Base-by-base conservation (phyloP, 352 stramenopile species). In the Pythium pyrilobum region DNA sequence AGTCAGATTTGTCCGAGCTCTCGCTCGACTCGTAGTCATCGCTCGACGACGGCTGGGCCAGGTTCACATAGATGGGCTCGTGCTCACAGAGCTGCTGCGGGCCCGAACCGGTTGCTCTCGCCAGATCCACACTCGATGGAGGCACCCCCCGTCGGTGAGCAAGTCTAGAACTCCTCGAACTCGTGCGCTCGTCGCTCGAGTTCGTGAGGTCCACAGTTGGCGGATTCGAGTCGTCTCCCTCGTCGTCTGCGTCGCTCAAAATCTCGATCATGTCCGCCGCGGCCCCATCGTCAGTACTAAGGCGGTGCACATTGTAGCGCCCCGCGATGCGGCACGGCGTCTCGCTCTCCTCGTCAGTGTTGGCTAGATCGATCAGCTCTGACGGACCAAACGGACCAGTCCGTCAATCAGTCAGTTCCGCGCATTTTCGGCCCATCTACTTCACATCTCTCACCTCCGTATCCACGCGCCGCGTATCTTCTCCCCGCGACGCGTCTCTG, bases 21-120 rank as follows among this genome's bases (percentile, higher is more conserved):
- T 54, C 58, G 23, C 12, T 24, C 20, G 44, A 55, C 16, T 62
- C 54, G 39, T 56, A 51, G 46, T 55, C 45, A n/a, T 56, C 45
- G 23, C 44, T 54, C 5, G 43, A 54, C 4, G 53, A 61, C 28
- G 53, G 49, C 27, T 54, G 21, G 1, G 53, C 44, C 5, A 48
- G 34, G 28, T 54, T 36, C 18, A 61, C 36, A 36, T 54, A 61
- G 6, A 56, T 34, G 3, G 36, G 37, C 31, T 62, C 54, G 29
- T 62, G 45, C 32, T 62, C 54, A 25, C 44, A 47, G 24, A 62
- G 23, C 9, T 47, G 13, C 1, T 37, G 36, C 4, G 29, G 32
- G 20, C 20, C 11, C 5, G 32, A 25, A 13, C 43, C 32, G 6
- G 21, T 21, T 1, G 2, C 16, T 11, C n/a, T 27, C 12, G 43